Evolutionary conservation across 2,329 filamentous ascomycete genomes (phyloP), one percentile per base, ranked within the genome.

Genomic region (Fusarium piperis): DNA sequence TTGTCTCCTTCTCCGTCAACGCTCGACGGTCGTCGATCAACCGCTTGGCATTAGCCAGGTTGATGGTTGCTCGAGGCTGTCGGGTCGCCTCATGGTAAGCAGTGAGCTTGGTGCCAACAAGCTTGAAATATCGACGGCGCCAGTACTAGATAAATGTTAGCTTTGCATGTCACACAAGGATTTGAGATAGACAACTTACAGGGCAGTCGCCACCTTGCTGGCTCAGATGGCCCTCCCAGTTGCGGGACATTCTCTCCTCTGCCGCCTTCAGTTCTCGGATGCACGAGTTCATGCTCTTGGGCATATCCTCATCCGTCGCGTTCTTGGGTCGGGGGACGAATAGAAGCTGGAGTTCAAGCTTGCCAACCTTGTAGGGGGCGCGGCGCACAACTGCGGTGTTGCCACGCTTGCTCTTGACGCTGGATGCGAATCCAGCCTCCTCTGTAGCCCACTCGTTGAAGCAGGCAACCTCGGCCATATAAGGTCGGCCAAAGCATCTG

Each of bases 361-460:
- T 97, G 73, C 95, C 96, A 77, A 99, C 91, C 82, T 95, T 94
- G 85, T 99, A 99, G n/a, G 96, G 96, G 13, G 96, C 95, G 59
- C 93, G 90, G 65, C 96, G 92, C 44, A 94, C 90, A 59, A 93
- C 88, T 16, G 90, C 86, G 26, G 87, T 88, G 71, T 88, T 90
- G 44, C 90, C 89, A 70, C 93, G 93, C 89, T 98, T 98, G 86
- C 94, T 98, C 88, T 97, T 97, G 70, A 97, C 92, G 81, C 94
- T 98, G 77, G 91, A 97, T 6, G 92, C 90, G 67, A 92, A 92
- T 26, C 86, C 87, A 11, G 89, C 90, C 74, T 96, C 93, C 79
- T 99, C 96, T 4, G 93, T 91, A 0, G 96, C 96, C 96, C 96
- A 99, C 83, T 99, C 96, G 78, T 99, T 99, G 88, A 98, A 99